Evolutionary conservation across 2,329 filamentous ascomycete species (phyloP).

Genomic region (Teratosphaeria viscida): DNA sequence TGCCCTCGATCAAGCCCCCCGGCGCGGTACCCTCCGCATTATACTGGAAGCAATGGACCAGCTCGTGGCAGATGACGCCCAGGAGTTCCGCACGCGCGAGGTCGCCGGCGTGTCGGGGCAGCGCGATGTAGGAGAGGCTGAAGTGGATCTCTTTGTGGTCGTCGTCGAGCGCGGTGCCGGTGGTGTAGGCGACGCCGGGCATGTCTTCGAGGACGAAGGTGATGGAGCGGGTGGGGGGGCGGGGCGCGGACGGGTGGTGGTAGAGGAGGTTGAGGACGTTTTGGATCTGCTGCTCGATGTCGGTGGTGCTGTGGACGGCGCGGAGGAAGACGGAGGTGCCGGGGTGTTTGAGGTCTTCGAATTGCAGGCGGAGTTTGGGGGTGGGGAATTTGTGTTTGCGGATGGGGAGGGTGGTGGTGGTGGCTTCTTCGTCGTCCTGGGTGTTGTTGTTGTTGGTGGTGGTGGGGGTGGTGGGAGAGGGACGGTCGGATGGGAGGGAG

Average conservation of each 20-base stretch:
- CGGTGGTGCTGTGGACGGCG: constrained; percentile 50
- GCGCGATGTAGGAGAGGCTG: constrained; percentile 60
- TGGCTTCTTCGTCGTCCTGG: background rate
- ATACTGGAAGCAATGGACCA: constrained; percentile 91
- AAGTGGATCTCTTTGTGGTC: constrained; percentile 94
- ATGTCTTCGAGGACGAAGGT: constrained; percentile 73
- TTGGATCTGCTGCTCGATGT: constrained; percentile 52
- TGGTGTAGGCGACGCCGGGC: constrained; percentile 82
- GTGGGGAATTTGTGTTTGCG: constrained; percentile 26
- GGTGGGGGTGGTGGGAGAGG: background rate
- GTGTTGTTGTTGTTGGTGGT: constrained; percentile 13
- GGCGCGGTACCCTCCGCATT: constrained; percentile 47
- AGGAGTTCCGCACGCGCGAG: constrained; percentile 53
- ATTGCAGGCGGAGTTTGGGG: constrained; percentile 37
- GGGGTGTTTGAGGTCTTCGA: constrained; percentile 41
- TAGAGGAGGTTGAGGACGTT: constrained; percentile 68
- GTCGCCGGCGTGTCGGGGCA: constrained; percentile 20
- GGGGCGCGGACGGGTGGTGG: constrained; percentile 22
- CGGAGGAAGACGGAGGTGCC: constrained; percentile 59
- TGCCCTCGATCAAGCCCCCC: constrained; percentile 75
- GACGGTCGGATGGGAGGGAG: constrained; percentile 5
- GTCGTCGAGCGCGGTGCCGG: constrained; percentile 62
- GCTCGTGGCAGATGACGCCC: constrained; percentile 81
- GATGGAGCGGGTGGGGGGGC: constrained; percentile 67
- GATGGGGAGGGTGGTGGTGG: constrained; percentile 9